phyloP scores from a whole-genome alignment of 768 basidiomycete genomes.

The Mycena crocata region DNA sequence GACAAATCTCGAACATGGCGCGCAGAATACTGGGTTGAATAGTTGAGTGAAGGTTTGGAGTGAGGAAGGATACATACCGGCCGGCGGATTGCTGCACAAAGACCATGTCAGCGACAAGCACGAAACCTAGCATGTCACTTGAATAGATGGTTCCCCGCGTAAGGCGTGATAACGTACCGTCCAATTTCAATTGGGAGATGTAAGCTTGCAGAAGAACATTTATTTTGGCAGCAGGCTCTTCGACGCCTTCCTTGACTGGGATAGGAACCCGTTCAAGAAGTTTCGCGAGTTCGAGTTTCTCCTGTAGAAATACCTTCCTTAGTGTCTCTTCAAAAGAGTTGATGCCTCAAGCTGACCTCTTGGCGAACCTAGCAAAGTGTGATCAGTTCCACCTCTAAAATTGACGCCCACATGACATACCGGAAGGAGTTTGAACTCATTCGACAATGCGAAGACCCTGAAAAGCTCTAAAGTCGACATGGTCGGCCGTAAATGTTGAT shows the following conservation, averaged over 20 bases:
- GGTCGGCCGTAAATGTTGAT: conserved; percentile 88
- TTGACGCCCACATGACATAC: conserved; percentile 49
- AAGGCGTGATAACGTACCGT: conserved; percentile 59
- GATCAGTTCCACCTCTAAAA: not conserved
- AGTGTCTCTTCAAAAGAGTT: conserved; percentile 29
- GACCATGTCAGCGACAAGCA: conserved; percentile 92
- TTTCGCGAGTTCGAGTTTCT: conserved; percentile 91
- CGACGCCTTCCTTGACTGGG: conserved; percentile 95
- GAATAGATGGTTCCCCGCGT: not conserved
- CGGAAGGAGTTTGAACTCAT: conserved; percentile 94
- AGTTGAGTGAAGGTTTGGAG: not conserved
- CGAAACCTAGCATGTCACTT: conserved; percentile 68
- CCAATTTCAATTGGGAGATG: conserved; percentile 93
- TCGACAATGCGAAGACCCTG: conserved; percentile 93
- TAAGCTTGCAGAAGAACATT: conserved; percentile 96
- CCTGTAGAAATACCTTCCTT: conserved; percentile 50
- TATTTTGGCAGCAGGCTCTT: conserved; percentile 97
- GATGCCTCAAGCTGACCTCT: conserved; percentile 51
- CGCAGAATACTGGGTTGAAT: conserved; percentile 78
- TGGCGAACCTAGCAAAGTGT: conserved; percentile 68
- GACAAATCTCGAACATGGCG: conserved; percentile 97
- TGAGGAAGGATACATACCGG: conserved; percentile 57
- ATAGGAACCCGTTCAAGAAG: conserved; percentile 95
- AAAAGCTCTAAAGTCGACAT: conserved; percentile 94
- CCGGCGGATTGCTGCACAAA: conserved; percentile 98